Evolutionary conservation across 768 basidiomycete species (phyloP).

Genomic region (Melanogaster broomeanus): DNA sequence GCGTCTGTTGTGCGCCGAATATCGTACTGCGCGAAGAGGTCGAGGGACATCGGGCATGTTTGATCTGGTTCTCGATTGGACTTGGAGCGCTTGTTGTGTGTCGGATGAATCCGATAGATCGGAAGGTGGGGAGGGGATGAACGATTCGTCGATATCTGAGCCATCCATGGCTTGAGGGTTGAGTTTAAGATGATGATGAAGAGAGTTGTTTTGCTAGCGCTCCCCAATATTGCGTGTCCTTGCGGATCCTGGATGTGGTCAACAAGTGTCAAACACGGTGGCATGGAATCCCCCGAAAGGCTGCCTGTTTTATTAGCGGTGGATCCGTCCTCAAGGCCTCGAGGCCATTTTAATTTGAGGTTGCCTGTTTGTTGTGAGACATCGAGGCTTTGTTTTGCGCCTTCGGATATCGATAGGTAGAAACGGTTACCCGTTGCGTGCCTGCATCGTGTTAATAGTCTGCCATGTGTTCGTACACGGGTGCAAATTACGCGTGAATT

Average conservation of each 20-base stretch:
- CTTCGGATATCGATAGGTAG: slow-evolving; percentile 17
- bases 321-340: slow-evolving; percentile 7
- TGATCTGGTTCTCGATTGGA: slow-evolving; percentile 15
- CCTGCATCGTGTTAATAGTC: slow-evolving; percentile 23
- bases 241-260: slow-evolving; percentile 1
- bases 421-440: slow-evolving; percentile 28
- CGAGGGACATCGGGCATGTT: slow-evolving; percentile 27
- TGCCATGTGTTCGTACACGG: slow-evolving; percentile 22
- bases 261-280: not conserved
- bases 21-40: slow-evolving; percentile 34
- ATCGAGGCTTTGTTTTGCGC: slow-evolving; percentile 10
- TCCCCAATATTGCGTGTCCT: slow-evolving; percentile 12
- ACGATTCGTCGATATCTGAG: slow-evolving; percentile 31
- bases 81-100: slow-evolving; percentile 20
- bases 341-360: slow-evolving; percentile 5
- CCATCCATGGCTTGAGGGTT: slow-evolving; percentile 22
- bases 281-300: not conserved
- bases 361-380: not conserved
- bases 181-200: slow-evolving; percentile 11
- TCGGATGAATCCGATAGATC: slow-evolving; percentile 28
- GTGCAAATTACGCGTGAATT: not conserved
- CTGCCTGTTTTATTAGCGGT: slow-evolving; percentile 5
- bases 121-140: slow-evolving; percentile 29
- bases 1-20: slow-evolving; percentile 31
- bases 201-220: slow-evolving; percentile 1